Evolutionary conservation across 2,329 filamentous ascomycete species (phyloP), one percentile per base, ranked within the genome.

Genomic region (Moelleriella libera): DNA sequence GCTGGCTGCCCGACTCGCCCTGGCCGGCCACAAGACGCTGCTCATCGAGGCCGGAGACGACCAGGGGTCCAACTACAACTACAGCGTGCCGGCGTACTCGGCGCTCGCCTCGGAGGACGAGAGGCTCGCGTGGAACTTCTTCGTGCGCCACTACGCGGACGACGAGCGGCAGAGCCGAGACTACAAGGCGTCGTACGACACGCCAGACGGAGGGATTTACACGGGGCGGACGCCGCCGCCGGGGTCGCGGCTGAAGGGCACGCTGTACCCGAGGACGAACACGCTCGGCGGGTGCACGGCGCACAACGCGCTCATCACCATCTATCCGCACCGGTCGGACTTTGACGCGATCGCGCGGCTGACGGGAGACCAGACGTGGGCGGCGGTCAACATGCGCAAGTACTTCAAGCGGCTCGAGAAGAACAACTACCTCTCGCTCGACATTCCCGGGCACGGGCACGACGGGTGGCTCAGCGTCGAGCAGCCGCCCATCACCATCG

Each of bases 11-110:
- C 69, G 76, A 39, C 68, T 82, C 29, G 78, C 78, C 6, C 61
- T 76, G 34, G 75, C 75, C 21, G 78, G 78, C 41, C 70, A 74
- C 63, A 75, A 70, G 53, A 75, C 75, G 4, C 69, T 82, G 6
- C 66, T 82, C 8, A 70, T 82, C 46, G 78, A 82, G 53, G 78
- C 77, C 6, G 78, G 77, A 44, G 72, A 77, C 48, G 78, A 82
- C 53, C 69, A 79, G 53, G 71, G 69, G 40, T 63, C 43, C 44
- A 58, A 59, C 28, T 59, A 65, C 50, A 70, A 75, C 55, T 71
- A 76, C 51, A 68, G 72, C 8, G 68, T 79, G 5, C 76, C 78
- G 6, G 70, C 74, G 2, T 69, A 44, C 45, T 50, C 50, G 28
- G 44, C 47, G 6, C 39, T 39, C 12, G 68, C 72, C 2, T 76